A percentile compares a stretch with the other conserved stretches of the same genome.
Conservation (phyloP, 768 basidiomycete species). For the Tulasnella sp. region DNA sequence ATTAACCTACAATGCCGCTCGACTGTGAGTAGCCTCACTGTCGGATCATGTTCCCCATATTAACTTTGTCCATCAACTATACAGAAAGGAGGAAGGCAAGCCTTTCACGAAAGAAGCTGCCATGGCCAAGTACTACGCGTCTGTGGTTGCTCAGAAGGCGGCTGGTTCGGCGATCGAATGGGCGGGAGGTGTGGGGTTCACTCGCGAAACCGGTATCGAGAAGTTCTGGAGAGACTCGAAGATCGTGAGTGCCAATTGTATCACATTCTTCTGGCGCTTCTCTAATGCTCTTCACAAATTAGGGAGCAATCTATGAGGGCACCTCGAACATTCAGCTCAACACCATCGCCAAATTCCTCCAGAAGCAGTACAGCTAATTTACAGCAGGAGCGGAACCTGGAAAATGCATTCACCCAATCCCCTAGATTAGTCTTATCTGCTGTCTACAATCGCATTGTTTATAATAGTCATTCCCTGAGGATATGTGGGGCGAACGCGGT, state of each 20-base stretch:
- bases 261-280: constrained; percentile 29
- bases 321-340: constrained; percentile 98
- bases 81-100: constrained; percentile 79
- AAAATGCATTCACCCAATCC: not conserved
- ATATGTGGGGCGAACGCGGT: not conserved
- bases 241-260: constrained; percentile 62
- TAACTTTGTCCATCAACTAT: not conserved
- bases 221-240: constrained; percentile 97
- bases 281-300: not conserved
- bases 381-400: not conserved
- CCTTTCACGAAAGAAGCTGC: constrained; percentile 92
- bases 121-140: constrained; percentile 95
- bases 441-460: not conserved
- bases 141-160: constrained; percentile 85
- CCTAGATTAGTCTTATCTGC: not conserved
- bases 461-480: not conserved
- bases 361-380: constrained; percentile 63
- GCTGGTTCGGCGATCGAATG: constrained; percentile 92
- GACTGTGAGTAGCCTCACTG: not conserved
- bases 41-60: not conserved
- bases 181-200: constrained; percentile 92
- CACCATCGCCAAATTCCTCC: constrained; percentile 91
- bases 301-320: constrained; percentile 93
- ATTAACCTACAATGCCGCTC: constrained; percentile 66
- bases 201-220: constrained; percentile 92